Base-by-base conservation (phyloP, 2,329 filamentous ascomycete genomes). In the Nemania diffusa region DNA sequence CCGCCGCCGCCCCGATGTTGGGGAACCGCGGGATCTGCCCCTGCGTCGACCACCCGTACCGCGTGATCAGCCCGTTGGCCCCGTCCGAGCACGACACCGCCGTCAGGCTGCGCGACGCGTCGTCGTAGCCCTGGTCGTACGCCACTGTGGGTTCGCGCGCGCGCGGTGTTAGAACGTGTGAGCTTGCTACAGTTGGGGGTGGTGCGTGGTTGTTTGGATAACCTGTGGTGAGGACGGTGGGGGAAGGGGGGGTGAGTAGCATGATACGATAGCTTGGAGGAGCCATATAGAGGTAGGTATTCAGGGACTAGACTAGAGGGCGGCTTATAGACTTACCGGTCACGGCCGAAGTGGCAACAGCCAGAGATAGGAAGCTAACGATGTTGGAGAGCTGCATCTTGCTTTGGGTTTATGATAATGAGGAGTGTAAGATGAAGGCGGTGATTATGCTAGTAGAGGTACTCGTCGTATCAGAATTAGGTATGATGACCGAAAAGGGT, bases 51-150 rank as follows among this genome's bases (percentile, higher is more conserved):
- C 86, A 91, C 73, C 83, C 83, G 80, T 87, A 87, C 73, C 83
- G 85, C 73, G 85, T 88, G 69, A 87, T 87, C 69, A 93, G 84
- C 65, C 91, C 91, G 79, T 92, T 90, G 68, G 69, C 53, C 62
- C 91, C 91, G 75, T 92, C 88, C 34, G 88, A 91, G 85, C 91
- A 93, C 68, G 89, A 78, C 51, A 93, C 84, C 5, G 75, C 78
- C 37, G 79, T 83, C 62, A 94, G 78, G 51, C 86, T 82, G 65
- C 88, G 85, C 67, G 72, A 71, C 52, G 77, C 77, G 69, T 90
- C 81, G 76, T 94, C 92, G 81, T 92, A 96, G 76, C 85, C 88
- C 22, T 81, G 80, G 80, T 94, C 92, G 79, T 90, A 95, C 71
- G 90, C 90, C 75, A 94, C 91, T 78, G 75, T 5, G 78, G 27